Conservation (phyloP, 345 rosid species). For the Fremontodendron californicum region DNA sequence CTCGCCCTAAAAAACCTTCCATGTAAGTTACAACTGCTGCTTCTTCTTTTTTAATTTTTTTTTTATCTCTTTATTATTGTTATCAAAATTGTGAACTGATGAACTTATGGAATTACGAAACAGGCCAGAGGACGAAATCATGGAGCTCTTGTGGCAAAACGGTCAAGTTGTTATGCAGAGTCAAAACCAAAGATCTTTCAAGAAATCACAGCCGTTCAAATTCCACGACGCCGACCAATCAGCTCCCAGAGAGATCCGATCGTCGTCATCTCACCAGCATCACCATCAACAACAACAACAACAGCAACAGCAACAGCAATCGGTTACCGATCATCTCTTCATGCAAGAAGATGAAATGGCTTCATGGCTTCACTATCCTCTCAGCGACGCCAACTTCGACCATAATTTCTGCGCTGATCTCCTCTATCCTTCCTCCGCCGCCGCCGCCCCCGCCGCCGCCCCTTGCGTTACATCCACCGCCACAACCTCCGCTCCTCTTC, state of each 20-base stretch:
- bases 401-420: constrained; percentile 70
- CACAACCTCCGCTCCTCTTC: constrained; percentile 5
- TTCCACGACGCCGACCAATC: constrained; percentile 29
- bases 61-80: neutral
- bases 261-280: neutral
- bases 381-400: constrained; percentile 45
- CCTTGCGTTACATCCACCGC: constrained; percentile 31
- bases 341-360: constrained; percentile 93
- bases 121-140: constrained; percentile 62
- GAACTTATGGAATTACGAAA: neutral
- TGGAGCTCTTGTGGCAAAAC: constrained; percentile 94
- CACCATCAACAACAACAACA: constrained; percentile 12
- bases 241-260: constrained; percentile 24
- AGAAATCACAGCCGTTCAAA: constrained; percentile 36
- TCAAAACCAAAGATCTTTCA: constrained; percentile 50
- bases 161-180: constrained; percentile 77
- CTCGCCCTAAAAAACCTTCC: constrained; percentile 42
- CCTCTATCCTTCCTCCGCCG: constrained; percentile 38
- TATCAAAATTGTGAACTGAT: neutral
- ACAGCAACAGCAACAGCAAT: constrained; percentile 23
- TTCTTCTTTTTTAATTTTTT: neutral
- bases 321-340: constrained; percentile 41
- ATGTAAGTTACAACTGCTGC: constrained; percentile 24
- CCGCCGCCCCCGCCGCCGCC: constrained; percentile 17
- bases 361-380: constrained; percentile 84